Evolutionary conservation across 805 yeast genomes (phyloP).

Genomic region (Yarrowia sp.): DNA sequence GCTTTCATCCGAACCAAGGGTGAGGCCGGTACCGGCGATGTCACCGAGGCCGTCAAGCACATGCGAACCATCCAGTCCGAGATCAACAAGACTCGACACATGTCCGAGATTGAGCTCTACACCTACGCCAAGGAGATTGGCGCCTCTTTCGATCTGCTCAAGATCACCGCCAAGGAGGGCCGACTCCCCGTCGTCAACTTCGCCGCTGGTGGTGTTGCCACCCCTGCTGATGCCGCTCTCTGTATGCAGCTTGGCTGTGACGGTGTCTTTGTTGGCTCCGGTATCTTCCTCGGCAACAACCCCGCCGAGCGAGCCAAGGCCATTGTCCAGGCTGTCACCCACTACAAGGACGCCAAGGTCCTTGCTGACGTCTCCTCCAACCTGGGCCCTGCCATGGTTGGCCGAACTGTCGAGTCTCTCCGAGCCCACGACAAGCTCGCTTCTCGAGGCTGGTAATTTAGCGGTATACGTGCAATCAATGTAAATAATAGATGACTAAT

Average conservation of each 20-base stretch:
- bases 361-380: constrained; percentile 65
- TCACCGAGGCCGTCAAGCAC: constrained; percentile 77
- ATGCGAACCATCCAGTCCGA: constrained; percentile 59
- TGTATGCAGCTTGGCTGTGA: constrained; percentile 81
- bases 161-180: constrained; percentile 50
- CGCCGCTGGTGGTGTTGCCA: constrained; percentile 87
- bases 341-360: constrained; percentile 58
- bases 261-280: constrained; percentile 76
- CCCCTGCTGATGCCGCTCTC: constrained; percentile 84
- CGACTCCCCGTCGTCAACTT: constrained; percentile 79
- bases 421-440: constrained; percentile 41
- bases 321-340: constrained; percentile 76
- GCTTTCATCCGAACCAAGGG: constrained; percentile 87
- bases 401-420: constrained; percentile 57
- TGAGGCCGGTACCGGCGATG: constrained; percentile 87
- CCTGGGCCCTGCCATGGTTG: constrained; percentile 75
- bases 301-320: constrained; percentile 74
- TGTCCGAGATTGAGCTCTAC: constrained; percentile 47
- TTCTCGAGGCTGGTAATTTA: constrained; percentile 30
- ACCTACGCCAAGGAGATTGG: constrained; percentile 55
- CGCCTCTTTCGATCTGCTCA: constrained; percentile 56
- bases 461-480: constrained; percentile 1
- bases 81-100: constrained; percentile 48
- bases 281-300: constrained; percentile 70
- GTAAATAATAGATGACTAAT: constrained; percentile 26